Base-by-base conservation (phyloP, 345 rosid genomes). In the Syzygium jambos region DNA sequence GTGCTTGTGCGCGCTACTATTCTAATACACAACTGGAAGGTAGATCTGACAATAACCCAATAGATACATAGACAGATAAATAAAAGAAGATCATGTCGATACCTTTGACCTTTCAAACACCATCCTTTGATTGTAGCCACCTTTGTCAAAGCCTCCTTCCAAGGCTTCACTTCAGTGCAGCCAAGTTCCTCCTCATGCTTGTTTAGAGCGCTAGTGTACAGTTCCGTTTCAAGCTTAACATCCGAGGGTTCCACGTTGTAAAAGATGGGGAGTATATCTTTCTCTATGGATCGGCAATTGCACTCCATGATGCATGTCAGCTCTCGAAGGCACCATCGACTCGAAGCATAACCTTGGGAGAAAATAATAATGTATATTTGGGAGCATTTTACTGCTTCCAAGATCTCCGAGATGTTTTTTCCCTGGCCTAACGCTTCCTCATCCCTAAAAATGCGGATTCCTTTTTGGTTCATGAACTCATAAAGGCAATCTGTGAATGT, bases 31-130 rank as follows among this genome's bases (percentile, higher is more conserved):
- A 52, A 5, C 14, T 6, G 0, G 56, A 17, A 53, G 9, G 56
- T 38, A 6, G 17, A 63, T 7, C 41, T 0, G 16, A 3, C 6
- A 2, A 1, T 30, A 16, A 4, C 15, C 5, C 41, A 13, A 7
- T 1, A 65, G 4, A 8, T 4, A 30, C 3, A 4, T 30, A 4
- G 1, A 29, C 17, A 16, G 78, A n/a, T 2, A 61, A n/a, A 61
- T 61, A 61, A 61, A 65, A 7, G 41, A 65, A 65, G 78, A 30
- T 65, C 3, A 30, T 7, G 41, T 65, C 5, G 2, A 2, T 65
- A 65, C 78, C 43, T 15, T 30, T 65, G 21, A 30, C 9, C 78
- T 30, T 30, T 65, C 3, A 65, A 7, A 65, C 17, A 19, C 43
- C 78, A 65, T 30, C 41, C 78, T 41, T 30, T 65, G 78, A 15